Conservation (phyloP, 768 basidiomycete species). For the Macrolepiota fuliginosa region DNA sequence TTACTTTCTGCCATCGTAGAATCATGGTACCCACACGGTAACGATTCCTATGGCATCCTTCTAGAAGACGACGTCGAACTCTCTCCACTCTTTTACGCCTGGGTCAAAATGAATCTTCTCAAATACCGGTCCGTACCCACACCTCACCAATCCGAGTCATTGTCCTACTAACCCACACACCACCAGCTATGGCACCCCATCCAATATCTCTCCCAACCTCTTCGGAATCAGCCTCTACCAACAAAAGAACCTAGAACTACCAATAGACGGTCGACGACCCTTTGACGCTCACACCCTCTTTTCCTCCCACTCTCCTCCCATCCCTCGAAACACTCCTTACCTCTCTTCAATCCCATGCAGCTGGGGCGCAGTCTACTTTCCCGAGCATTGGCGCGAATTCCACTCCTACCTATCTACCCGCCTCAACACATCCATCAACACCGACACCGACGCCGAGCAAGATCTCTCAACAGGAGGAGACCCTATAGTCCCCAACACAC, state of each 20-base stretch:
- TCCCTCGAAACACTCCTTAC: conserved; percentile 49
- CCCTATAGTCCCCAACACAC: conserved; percentile 66
- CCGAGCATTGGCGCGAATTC: conserved; percentile 63
- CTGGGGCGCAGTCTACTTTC: conserved; percentile 92
- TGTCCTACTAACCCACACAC: background rate
- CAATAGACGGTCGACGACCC: conserved; percentile 58
- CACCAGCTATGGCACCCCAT: conserved; percentile 52
- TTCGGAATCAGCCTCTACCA: conserved; percentile 79
- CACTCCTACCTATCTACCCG: conserved; percentile 59
- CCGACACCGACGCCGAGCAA: conserved; percentile 11
- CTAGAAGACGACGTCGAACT: conserved; percentile 84
- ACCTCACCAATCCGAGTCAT: background rate
- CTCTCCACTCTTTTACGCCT: conserved; percentile 42
- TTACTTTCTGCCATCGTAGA: conserved; percentile 49
- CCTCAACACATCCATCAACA: conserved; percentile 46
- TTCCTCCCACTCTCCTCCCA: conserved; percentile 23
- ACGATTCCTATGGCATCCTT: conserved; percentile 75
- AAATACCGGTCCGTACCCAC: conserved; percentile 56
- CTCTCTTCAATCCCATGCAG: conserved; percentile 81
- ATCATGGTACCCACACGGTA: conserved; percentile 79
- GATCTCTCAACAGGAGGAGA: conserved; percentile 16
- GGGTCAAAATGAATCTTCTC: conserved; percentile 78
- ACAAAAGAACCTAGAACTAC: conserved; percentile 78
- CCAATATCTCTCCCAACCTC: conserved; percentile 42
- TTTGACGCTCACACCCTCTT: conserved; percentile 71